Evolutionary conservation across 129 eudicot genomes (phyloP), one percentile per base, ranked within the genome.

Genomic region (Flaveria brownii): DNA sequence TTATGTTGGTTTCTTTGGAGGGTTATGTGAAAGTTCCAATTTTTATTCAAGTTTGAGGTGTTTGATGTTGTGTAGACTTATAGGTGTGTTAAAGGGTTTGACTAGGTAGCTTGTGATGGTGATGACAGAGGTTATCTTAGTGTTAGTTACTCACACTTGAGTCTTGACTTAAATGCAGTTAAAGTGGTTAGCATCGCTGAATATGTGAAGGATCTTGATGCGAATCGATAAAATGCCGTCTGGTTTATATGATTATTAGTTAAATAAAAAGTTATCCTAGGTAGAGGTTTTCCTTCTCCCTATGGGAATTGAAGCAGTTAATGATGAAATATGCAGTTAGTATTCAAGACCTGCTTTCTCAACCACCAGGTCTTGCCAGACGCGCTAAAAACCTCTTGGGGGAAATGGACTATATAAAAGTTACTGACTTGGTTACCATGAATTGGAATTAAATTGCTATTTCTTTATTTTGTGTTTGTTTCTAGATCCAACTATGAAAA

Each of bases 1-100:
- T 39, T 36, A 55, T 70, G 22, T 70, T 25, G 18, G 25, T 49
- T 23, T 66, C 16, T 36, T 73, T 14, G 36, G 18, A 54, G 17
- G 67, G 26, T 72, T 26, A 6, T 72, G 54, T 72, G 7, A 33
- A 4, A 72, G 55, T 36, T 12, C 51, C 66, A 72, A 17, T 28
- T 55, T 14, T 20, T 33, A n/a, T 51, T 55, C 52, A 20, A 33
- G 61, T 20, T 55, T 72, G 45, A 62, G 54, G 20, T 39, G 52
- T 56, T 55, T 17, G 10, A 33, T 52, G 30, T 36, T 71, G 11
- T 54, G 50, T 71, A 13, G 60, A 52, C 0, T 23, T 22, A 22
- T 33, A 23, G 15, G 11, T 59, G 65, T 33, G 10, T 6, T 6
- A 57, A 57, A 57, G 36, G 30, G 36, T 57, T 57, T 57, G 64